phyloP scores from a whole-genome alignment of 2,329 filamentous ascomycete genomes.

The Stachybotrys chartarum region DNA sequence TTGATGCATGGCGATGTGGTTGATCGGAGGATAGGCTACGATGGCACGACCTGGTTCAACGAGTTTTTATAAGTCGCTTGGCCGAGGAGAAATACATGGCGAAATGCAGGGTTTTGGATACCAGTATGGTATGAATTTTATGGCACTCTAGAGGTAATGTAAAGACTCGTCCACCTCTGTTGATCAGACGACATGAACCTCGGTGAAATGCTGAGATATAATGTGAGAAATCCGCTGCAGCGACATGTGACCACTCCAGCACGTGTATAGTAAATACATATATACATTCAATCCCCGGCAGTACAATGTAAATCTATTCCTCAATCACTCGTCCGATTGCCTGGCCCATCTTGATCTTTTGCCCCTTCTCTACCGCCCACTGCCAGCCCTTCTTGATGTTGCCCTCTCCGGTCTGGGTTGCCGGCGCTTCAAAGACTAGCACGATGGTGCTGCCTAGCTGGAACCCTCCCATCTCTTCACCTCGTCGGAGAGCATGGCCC shows the following conservation, averaged over 20 bases:
- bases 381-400: conserved; percentile 63
- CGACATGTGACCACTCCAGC: too few relatives aligned
- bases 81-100: too few relatives aligned
- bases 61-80: neutral
- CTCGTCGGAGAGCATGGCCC: conserved; percentile 75
- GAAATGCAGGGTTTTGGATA: too few relatives aligned
- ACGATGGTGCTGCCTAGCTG: conserved; percentile 93
- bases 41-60: neutral
- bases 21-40: conserved; percentile 1
- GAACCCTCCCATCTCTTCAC: conserved; percentile 98
- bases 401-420: conserved; percentile 45
- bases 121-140: too few relatives aligned
- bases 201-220: too few relatives aligned
- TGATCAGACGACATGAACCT: too few relatives aligned
- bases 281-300: neutral
- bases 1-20: too few relatives aligned
- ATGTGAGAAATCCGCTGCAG: too few relatives aligned
- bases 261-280: too few relatives aligned
- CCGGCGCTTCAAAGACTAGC: conserved; percentile 88
- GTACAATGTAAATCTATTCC: conserved; percentile 15
- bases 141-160: too few relatives aligned
- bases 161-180: too few relatives aligned
- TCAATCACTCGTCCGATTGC: conserved; percentile 69
- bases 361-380: conserved; percentile 83
- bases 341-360: conserved; percentile 84